Evolutionary conservation across 2,329 filamentous ascomycete species (phyloP).

Genomic region (Taxawa tesnikishii): DNA sequence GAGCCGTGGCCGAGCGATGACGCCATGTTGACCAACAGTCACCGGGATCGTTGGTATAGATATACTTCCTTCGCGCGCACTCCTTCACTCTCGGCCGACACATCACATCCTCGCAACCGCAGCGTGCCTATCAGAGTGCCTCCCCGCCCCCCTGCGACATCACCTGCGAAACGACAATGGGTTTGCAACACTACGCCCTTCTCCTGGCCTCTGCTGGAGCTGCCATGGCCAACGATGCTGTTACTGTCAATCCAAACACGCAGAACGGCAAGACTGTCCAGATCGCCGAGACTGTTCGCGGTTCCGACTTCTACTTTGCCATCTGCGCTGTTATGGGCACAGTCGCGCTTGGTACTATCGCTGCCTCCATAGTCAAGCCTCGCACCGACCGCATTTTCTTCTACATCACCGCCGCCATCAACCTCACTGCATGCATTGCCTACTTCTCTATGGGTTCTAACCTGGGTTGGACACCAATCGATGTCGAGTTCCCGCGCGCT

Average conservation of each 20-base stretch:
- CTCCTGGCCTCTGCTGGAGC: too few relatives aligned
- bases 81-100: too few relatives aligned
- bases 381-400: constrained; percentile 44
- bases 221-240: constrained; percentile 5
- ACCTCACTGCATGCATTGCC: constrained; percentile 42
- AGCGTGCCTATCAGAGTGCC: too few relatives aligned
- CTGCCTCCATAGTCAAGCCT: constrained; percentile 34
- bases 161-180: too few relatives aligned
- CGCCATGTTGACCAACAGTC: too few relatives aligned
- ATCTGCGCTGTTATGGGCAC: constrained; percentile 44
- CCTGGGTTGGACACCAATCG: constrained; percentile 46
- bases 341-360: constrained; percentile 37
- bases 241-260: constrained; percentile 16
- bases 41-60: too few relatives aligned
- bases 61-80: too few relatives aligned
- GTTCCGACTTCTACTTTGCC: constrained; percentile 50
- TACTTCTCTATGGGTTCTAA: constrained; percentile 53
- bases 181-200: too few relatives aligned
- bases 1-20: too few relatives aligned
- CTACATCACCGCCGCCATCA: constrained; percentile 44
- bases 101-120: too few relatives aligned
- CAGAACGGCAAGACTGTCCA: constrained; percentile 35
- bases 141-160: too few relatives aligned
- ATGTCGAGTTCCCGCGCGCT: constrained; percentile 40
- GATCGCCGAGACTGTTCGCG: constrained; percentile 46